These are phyloP conservation scores for Chlorella sp. DNA, from an alignment of 139 green algal genomes.

Conservation along the genomic window DNA sequence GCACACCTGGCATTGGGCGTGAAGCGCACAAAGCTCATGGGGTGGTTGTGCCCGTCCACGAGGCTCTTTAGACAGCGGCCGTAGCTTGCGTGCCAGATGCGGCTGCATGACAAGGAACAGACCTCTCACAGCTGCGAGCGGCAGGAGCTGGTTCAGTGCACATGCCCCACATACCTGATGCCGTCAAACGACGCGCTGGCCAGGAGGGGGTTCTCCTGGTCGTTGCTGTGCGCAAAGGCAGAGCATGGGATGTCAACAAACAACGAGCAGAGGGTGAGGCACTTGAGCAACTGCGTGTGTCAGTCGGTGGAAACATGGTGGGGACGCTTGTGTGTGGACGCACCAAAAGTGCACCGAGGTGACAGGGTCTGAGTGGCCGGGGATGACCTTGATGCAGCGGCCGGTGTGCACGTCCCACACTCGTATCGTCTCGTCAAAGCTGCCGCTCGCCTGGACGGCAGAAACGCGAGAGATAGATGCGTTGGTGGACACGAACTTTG, in stretches of 20 bases:
- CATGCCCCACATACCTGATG: slow-evolving; percentile 61
- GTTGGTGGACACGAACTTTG: too few species aligned
- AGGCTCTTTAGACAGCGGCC: slow-evolving; percentile 87
- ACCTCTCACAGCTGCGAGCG: background rate
- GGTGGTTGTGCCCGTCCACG: slow-evolving; percentile 65
- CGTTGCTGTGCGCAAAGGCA: too few species aligned
- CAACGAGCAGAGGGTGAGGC: too few species aligned
- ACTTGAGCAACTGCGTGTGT: too few species aligned
- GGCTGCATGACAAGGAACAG: background rate
- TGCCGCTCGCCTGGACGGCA: slow-evolving; percentile 69
- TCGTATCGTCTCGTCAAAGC: slow-evolving; percentile 90
- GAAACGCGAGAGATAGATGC: too few species aligned
- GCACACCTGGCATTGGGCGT: slow-evolving; percentile 76
- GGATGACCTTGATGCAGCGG: slow-evolving; percentile 64
- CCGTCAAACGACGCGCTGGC: slow-evolving; percentile 83
- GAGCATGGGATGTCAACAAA: too few species aligned
- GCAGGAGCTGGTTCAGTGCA: background rate
- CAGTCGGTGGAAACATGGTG: too few species aligned
- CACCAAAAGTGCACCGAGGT: slow-evolving; percentile 78
- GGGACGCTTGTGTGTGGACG: too few species aligned
- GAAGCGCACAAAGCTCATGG: slow-evolving; percentile 81
- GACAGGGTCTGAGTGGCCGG: slow-evolving; percentile 92
- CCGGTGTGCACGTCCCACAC: slow-evolving; percentile 85
- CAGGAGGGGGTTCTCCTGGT: slow-evolving; percentile 76
- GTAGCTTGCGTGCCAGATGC: slow-evolving; percentile 63